Evolutionary conservation across 1,284 basidiomycete genomes (phyloP), one percentile per base, ranked within the genome.

Genomic region (Vanrija sp.): DNA sequence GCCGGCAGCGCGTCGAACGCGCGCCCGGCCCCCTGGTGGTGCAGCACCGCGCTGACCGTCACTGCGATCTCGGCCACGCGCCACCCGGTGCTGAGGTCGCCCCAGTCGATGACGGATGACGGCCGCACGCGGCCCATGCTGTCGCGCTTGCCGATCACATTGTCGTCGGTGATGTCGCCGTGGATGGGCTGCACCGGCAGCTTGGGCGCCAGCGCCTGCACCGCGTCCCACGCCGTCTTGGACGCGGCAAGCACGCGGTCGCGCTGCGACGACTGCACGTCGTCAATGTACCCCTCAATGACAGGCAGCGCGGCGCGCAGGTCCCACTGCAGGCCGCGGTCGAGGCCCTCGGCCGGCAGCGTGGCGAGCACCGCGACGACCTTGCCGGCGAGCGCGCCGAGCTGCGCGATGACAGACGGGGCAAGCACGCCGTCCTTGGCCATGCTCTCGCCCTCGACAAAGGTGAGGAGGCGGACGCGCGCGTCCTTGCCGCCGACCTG

Each of bases 141-240:
- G 49, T 58, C 56, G 6, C 56, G 51, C 7, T 14, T 2, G 8
- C 56, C 56, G 14, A 58, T 52, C 25, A 58, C 52, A 16, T 58
- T 58, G 56, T 58, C 56, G 52, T 58, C 56, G 6, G 52, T 58
- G 15, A 58, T 54, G 49, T 58, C 56, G 8, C 56, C 56, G 28
- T 58, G 56, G 40, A 58, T 51, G 8, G 49, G 28, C 49, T 58
- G 56, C 18, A 51, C 15, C 5, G 56, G 56, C 5, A 58, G 45
- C 5, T 12, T 3, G 8, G 25, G 6, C n/a, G 8, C 40, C 0
- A 40, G 12, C 1, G n/a, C n/a, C 19, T 16, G 9, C 2, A 58
- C 52, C 4, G 21, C 12, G 5, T 46, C 38, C 49, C 52, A 54
- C 5, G 56, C 52, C 15, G 3, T 14, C 9, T 39, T 21, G 5